Base-by-base conservation (phyloP, 164 flowering plant genomes). In the Chimonanthus praecox region DNA sequence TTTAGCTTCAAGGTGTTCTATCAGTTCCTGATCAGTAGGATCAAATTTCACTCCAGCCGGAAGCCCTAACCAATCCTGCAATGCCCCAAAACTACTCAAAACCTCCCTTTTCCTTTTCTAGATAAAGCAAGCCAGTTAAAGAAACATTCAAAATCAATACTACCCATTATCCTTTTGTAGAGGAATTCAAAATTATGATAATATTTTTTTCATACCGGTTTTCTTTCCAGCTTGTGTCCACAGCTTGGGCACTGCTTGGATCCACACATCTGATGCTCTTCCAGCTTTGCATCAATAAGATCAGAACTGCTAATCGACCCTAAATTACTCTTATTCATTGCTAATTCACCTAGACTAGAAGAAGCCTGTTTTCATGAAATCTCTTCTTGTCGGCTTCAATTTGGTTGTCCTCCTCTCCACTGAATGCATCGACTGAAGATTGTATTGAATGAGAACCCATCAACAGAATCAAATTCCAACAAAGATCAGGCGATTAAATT, bases 41-140 rank as follows among this genome's bases (percentile, higher is more conserved):
- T 95, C 98, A 70, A 95, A 95, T 79, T 89, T 93, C 84, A 95
- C 97, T 64, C 99, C 99, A 1, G 99, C 98, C 16, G 99, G 99
- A 69, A 95, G 75, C 13, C 99, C 98, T 2, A 90, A 90, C 82
- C 90, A 84, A 54, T 90, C 87, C 72, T 87, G 87, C 70, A 89
- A 58, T 58, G 81, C 84, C 3, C 64, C n/a, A 58, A 21, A n/a
- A 45, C 68, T 8, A 66, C 44, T 45, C 9, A 66, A 66, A 46
- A 3, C 62, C 20, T 63, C 18, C 63, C 43, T 63, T 63, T 21
- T 63, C 18, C 8, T 63, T 51, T 63, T 63, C 44, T 21, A 16
- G 44, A 63, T 18, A 18, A 63, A 13, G 58, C 18, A 9, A 66
- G 43, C n/a, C 16, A 66, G 6, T 10, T 10, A 54, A 54, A 54